Evolutionary conservation across 1,284 basidiomycete species (phyloP), one percentile per base, ranked within the genome.

Genomic region (Apiotrichum veenhuisii): DNA sequence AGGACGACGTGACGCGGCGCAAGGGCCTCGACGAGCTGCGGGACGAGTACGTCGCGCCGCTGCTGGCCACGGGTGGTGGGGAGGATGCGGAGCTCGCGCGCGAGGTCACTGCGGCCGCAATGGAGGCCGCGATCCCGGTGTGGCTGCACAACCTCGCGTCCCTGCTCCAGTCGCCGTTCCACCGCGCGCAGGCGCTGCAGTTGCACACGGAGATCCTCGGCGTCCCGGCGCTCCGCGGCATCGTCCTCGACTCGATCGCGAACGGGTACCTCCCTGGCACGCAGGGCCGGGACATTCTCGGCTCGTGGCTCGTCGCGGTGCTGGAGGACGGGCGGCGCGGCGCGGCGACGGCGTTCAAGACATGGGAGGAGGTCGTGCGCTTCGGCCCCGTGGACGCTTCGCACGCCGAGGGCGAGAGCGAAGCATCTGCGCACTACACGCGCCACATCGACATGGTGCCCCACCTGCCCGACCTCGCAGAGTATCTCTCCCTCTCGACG

Each of bases 91-190:
- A 81, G 59, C 80, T 79, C 45, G 68, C 82, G 66, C 79, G 49
- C 69, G 80, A 66, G 76, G 46, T 73, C 25, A 68, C 64, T 41
- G 71, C 67, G 61, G 68, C 63, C 1, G 69, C 69, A 15, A 43
- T 76, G 36, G 70, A 70, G n/a, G 64, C 71, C 10, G 72, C 82
- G 2, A 74, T 91, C 54, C 91, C 91, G 8, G 90, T 94, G 58
- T 96, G 93, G 93, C 77, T 91, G 38, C 90, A 96, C 76, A 91
- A 96, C 74, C 79, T 90, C 38, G 87, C 93, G 0, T 81, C 87
- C 0, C 81, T 97, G 12, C 84, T 93, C 44, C 79, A 91, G 20
- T 89, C 93, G 59, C 85, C 91, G 0, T 88, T 87, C 15, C 84
- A 91, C 37, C 84, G 90, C 40, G 81, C 94, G 22, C 79, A 88